Evolutionary conservation across 176 grass and related monocot species (phyloP).

Genomic region (Musa itinerans): DNA sequence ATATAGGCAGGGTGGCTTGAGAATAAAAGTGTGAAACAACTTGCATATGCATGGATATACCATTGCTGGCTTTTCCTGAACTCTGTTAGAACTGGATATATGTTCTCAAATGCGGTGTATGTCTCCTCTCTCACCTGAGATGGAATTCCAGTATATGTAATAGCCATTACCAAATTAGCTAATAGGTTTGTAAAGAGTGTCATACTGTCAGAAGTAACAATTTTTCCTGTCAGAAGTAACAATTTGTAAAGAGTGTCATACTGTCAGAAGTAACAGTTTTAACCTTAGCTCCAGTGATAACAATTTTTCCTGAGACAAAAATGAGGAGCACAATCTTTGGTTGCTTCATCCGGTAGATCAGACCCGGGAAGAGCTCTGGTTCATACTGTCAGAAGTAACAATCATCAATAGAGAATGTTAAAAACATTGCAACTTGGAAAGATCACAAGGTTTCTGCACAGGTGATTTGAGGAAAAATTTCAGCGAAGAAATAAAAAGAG

Average conservation of each 20-base stretch:
- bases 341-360: slow-evolving; percentile 60
- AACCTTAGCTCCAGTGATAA: slow-evolving; percentile 59
- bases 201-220: too few species aligned
- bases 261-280: too few species aligned
- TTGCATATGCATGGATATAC: neutral
- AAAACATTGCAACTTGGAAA: neutral
- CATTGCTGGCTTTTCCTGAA: slow-evolving; percentile 43
- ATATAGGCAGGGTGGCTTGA: neutral
- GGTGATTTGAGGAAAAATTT: neutral
- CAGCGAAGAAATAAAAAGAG: neutral
- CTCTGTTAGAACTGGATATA: slow-evolving; percentile 50
- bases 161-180: neutral
- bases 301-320: slow-evolving; percentile 68
- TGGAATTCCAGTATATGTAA: too few species aligned
- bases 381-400: slow-evolving; percentile 37
- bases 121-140: slow-evolving; percentile 30
- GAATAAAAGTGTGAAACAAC: neutral
- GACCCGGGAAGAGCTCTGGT: slow-evolving; percentile 59
- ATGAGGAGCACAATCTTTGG: slow-evolving; percentile 62
- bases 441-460: neutral
- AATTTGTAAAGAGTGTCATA: neutral
- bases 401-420: neutral
- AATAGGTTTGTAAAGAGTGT: neutral
- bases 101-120: slow-evolving; percentile 56
- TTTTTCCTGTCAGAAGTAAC: too few species aligned